Percentiles rank a stretch among this genome's conserved stretches.
Conservation (phyloP, 2,329 filamentous ascomycete genomes). For the Claviceps cyperi region DNA sequence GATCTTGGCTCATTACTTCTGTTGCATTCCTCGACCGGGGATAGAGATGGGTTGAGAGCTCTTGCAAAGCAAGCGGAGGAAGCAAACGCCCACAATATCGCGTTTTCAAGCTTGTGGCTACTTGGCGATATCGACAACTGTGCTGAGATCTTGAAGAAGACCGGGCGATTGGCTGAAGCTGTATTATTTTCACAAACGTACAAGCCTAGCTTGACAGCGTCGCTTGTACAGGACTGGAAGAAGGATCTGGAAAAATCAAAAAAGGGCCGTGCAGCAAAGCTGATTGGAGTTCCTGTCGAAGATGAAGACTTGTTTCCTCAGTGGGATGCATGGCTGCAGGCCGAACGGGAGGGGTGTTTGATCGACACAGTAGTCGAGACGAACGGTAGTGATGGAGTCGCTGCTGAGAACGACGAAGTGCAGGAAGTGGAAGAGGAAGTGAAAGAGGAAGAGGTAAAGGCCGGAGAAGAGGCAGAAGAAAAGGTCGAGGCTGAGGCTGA, state of each 20-base stretch:
- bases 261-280: slow-evolving; percentile 70
- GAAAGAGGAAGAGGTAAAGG: neutral
- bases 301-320: slow-evolving; percentile 88
- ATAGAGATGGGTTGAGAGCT: slow-evolving; percentile 56
- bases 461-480: slow-evolving; percentile 9
- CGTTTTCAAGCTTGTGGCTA: slow-evolving; percentile 83
- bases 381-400: slow-evolving; percentile 4
- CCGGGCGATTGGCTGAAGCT: slow-evolving; percentile 68
- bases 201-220: slow-evolving; percentile 61
- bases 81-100: slow-evolving; percentile 76
- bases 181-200: slow-evolving; percentile 92
- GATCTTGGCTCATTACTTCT: slow-evolving; percentile 82
- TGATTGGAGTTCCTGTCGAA: slow-evolving; percentile 68
- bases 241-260: slow-evolving; percentile 66
- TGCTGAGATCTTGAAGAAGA: slow-evolving; percentile 64
- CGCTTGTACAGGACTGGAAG: slow-evolving; percentile 68
- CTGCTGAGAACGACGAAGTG: slow-evolving; percentile 3
- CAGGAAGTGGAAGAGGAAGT: slow-evolving; percentile 10
- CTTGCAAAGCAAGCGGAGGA: slow-evolving; percentile 63
- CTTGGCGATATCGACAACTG: slow-evolving; percentile 71
- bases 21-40: slow-evolving; percentile 73
- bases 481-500: slow-evolving; percentile 9
- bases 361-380: slow-evolving; percentile 4
- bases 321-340: slow-evolving; percentile 77
- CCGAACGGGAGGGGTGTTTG: slow-evolving; percentile 58